phyloP scores from a whole-genome alignment of 768 basidiomycete genomes.

The Lentinula sp. region DNA sequence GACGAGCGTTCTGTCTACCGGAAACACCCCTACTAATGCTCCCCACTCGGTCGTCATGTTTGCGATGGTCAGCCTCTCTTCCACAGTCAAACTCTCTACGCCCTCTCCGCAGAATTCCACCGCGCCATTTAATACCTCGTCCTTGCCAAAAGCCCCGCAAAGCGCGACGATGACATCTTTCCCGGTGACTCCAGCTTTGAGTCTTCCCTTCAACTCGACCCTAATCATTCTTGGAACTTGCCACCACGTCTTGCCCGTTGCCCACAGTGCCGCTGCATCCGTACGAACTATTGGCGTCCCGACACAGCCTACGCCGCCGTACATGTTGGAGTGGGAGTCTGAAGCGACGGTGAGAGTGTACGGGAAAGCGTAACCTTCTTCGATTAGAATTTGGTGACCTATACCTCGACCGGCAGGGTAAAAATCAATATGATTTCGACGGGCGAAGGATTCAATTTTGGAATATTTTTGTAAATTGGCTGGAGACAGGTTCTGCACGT shows the following conservation, averaged over 20 bases:
- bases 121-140: conserved; percentile 94
- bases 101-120: conserved; percentile 96
- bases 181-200: conserved; percentile 88
- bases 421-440: conserved; percentile 83
- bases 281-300: conserved; percentile 97
- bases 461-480: conserved; percentile 94
- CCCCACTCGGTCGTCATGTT: conserved; percentile 99
- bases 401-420: conserved; percentile 98
- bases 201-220: conserved; percentile 79
- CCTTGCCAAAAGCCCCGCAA: conserved; percentile 92
- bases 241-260: conserved; percentile 99
- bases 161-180: conserved; percentile 98
- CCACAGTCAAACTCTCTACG: conserved; percentile 67
- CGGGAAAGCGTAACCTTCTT: conserved; percentile 98
- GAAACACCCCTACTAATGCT: conserved; percentile 92
- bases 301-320: conserved; percentile 95
- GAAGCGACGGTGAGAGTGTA: conserved; percentile 92
- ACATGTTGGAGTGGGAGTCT: conserved; percentile 98
- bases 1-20: conserved; percentile 76
- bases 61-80: conserved; percentile 93
- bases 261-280: conserved; percentile 94
- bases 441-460: conserved; percentile 85
- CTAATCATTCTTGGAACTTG: conserved; percentile 96
- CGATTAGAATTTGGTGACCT: conserved; percentile 94
- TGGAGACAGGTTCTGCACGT: conserved; percentile 89